Conservation (phyloP, 805 yeast genomes). For the Cyberlindnera bimundalis region DNA sequence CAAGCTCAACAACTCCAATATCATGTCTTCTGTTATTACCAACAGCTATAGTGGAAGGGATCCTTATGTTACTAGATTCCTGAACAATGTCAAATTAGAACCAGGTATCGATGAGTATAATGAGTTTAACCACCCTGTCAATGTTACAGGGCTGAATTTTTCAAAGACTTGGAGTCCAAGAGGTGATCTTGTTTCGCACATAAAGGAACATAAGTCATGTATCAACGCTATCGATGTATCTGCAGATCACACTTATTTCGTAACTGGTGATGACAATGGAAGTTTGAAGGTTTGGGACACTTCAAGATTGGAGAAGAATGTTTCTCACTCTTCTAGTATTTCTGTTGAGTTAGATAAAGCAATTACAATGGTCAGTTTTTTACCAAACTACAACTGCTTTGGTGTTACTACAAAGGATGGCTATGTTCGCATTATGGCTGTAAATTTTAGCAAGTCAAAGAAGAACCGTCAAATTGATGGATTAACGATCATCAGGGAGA, state of each 20-base stretch:
- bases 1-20: conserved; percentile 10
- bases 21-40: conserved; percentile 30
- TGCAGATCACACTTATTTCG: conserved; percentile 60
- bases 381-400: conserved; percentile 54
- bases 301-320: conserved; percentile 57
- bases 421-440: conserved; percentile 33
- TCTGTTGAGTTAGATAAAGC: conserved; percentile 46
- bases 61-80: conserved; percentile 55
- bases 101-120: conserved; percentile 57
- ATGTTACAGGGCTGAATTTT: conserved; percentile 4
- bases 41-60: conserved; percentile 69
- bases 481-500: conserved; percentile 38
- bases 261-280: conserved; percentile 80
- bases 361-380: conserved; percentile 47
- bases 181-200: conserved; percentile 58
- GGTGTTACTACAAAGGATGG: conserved; percentile 47
- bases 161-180: conserved; percentile 36
- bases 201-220: conserved; percentile 58
- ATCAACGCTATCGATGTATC: conserved; percentile 58
- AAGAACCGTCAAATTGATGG: conserved; percentile 19
- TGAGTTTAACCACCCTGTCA: conserved; percentile 55
- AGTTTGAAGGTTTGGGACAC: conserved; percentile 76
- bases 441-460: conserved; percentile 29
- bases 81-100: conserved; percentile 49
- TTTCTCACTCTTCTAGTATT: conserved; percentile 46